phyloP scores from a whole-genome alignment of 1,139 yeast species.

The Lodderomyces oxycetoniae region DNA sequence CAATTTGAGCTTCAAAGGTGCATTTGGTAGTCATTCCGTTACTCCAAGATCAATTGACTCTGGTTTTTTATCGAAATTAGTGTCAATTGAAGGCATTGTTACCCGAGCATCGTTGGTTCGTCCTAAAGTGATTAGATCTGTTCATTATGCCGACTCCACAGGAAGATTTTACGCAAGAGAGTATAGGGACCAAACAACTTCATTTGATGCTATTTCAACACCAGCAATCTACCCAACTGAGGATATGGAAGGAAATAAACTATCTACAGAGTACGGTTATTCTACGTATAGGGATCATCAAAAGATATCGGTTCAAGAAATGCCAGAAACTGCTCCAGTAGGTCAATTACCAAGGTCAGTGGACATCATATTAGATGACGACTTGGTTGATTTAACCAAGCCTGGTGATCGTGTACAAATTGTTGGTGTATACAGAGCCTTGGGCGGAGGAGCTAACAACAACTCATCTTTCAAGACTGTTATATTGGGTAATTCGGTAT shows the following conservation, averaged over 20 bases:
- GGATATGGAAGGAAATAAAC: conserved; percentile 84
- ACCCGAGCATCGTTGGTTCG: conserved; percentile 90
- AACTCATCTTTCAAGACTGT: conserved; percentile 74
- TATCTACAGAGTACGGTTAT: conserved; percentile 88
- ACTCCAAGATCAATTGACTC: conserved; percentile 88
- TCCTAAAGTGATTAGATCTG: conserved; percentile 88
- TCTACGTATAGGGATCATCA: conserved; percentile 94
- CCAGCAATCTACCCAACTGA: conserved; percentile 92
- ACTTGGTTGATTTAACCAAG: conserved; percentile 83
- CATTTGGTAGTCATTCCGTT: conserved; percentile 84
- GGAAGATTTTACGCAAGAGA: conserved; percentile 85
- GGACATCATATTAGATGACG: conserved; percentile 89
- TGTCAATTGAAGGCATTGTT: conserved; percentile 92
- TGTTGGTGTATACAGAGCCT: conserved; percentile 89
- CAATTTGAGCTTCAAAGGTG: conserved; percentile 80
- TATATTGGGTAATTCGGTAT: conserved; percentile 81
- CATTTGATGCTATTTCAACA: conserved; percentile 78
- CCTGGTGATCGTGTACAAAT: conserved; percentile 96
- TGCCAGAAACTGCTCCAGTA: conserved; percentile 98
- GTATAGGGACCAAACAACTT: conserved; percentile 88
- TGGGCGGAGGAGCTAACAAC: conserved; percentile 74
- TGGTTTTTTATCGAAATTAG: conserved; percentile 68
- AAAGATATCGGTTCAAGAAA: conserved; percentile 88
- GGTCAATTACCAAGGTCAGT: conserved; percentile 95
- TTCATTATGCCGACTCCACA: conserved; percentile 86